Evolutionary conservation across 2,329 filamentous ascomycete genomes (phyloP).

Genomic region (Hypoxylon sp.): DNA sequence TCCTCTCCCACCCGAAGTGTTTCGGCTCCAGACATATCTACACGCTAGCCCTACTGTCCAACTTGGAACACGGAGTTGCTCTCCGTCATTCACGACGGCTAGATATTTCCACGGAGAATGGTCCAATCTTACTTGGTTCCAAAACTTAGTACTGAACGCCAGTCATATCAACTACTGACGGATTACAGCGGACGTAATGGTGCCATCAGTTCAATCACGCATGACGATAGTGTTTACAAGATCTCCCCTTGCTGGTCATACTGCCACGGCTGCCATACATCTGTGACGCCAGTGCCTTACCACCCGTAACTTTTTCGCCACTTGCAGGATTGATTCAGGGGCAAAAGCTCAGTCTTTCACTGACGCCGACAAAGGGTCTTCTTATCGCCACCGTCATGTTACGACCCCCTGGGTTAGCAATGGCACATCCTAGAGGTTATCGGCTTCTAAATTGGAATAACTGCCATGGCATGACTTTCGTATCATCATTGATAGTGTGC

Average conservation of each 20-base stretch:
- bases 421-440: background rate
- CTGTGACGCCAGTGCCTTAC: background rate
- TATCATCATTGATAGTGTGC: background rate
- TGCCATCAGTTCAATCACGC: background rate
- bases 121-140: background rate
- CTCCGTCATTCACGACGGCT: background rate
- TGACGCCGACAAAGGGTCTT: background rate
- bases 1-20: slow-evolving; percentile 37
- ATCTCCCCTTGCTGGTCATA: background rate
- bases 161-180: background rate
- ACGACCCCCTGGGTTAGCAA: background rate
- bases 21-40: slow-evolving; percentile 39
- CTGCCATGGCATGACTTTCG: background rate
- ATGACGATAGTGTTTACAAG: background rate
- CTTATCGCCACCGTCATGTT: background rate
- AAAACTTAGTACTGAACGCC: background rate
- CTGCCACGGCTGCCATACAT: background rate
- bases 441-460: background rate
- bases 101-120: background rate
- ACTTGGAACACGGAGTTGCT: background rate
- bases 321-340: background rate
- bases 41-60: slow-evolving; percentile 7
- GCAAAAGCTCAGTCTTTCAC: background rate
- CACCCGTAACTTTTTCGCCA: background rate
- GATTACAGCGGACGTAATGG: background rate